Evolutionary conservation across 768 basidiomycete species (phyloP).

Genomic region (Naematelia aurantialba): DNA sequence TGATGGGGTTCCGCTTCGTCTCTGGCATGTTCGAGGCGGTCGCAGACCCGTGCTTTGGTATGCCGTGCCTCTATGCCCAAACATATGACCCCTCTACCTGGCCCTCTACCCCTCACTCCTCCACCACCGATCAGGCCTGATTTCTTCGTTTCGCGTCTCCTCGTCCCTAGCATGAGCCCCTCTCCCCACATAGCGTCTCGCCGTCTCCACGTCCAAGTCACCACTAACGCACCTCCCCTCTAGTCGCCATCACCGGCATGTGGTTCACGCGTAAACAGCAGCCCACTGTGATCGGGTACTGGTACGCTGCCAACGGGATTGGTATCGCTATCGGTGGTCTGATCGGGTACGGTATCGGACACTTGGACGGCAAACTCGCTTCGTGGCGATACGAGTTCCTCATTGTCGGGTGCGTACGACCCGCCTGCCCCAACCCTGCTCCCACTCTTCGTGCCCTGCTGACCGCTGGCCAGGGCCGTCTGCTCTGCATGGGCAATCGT

Average conservation of each 20-base stretch:
- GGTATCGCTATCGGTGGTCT: slow-evolving; percentile 54
- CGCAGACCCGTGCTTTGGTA: slow-evolving; percentile 45
- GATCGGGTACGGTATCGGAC: slow-evolving; percentile 44
- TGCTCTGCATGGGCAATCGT: slow-evolving; percentile 42
- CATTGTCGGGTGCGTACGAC: slow-evolving; percentile 23
- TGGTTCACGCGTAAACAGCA: slow-evolving; percentile 53
- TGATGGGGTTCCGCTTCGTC: slow-evolving; percentile 51
- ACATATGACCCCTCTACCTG: neutral
- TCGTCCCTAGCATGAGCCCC: too few relatives aligned
- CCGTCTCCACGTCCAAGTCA: too few relatives aligned
- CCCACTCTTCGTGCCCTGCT: slow-evolving; percentile 5
- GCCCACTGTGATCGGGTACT: slow-evolving; percentile 50
- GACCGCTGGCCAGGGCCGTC: slow-evolving; percentile 29
- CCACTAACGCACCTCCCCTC: too few relatives aligned
- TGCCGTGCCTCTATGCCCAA: neutral
- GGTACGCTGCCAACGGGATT: slow-evolving; percentile 52
- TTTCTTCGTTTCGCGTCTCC: too few relatives aligned
- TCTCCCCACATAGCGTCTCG: too few relatives aligned
- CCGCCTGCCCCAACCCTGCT: too few relatives aligned
- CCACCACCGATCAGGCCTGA: too few relatives aligned
- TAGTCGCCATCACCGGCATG: slow-evolving; percentile 49
- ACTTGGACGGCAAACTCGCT: slow-evolving; percentile 41
- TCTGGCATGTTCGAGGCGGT: slow-evolving; percentile 52
- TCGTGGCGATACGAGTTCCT: slow-evolving; percentile 51
- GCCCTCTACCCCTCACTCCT: neutral